A percentile compares a stretch with the other conserved stretches of the same genome.
Conservation (phyloP, 1,284 basidiomycete genomes). For the Ceratobasidium sp. region DNA sequence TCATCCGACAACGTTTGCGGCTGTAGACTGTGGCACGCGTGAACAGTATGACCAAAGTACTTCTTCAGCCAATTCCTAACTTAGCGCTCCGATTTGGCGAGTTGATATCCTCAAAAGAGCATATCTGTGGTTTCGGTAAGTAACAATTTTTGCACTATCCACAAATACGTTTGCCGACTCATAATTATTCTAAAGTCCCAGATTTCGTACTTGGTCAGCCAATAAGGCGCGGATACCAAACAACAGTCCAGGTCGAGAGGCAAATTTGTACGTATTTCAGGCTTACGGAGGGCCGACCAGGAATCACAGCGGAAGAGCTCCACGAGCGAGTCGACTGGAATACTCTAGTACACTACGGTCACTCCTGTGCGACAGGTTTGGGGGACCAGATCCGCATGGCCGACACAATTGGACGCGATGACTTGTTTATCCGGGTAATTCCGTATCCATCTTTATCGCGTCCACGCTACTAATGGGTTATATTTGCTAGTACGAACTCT, state of each 20-base stretch:
- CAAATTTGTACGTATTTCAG: slow-evolving; percentile 21
- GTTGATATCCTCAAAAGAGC: not conserved
- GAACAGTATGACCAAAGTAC: not conserved
- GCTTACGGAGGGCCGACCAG: not conserved
- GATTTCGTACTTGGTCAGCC: slow-evolving; percentile 7
- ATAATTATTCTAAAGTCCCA: not conserved
- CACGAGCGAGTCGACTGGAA: slow-evolving; percentile 5
- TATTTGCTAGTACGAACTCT: slow-evolving; percentile 26
- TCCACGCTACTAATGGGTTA: not conserved
- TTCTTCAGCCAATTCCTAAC: slow-evolving; percentile 19
- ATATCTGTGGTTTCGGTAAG: not conserved
- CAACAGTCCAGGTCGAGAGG: not conserved
- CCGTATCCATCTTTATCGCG: not conserved
- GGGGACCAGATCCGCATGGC: slow-evolving; percentile 20
- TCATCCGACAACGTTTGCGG: too few relatives aligned
- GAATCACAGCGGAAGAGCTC: not conserved
- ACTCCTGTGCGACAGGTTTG: not conserved
- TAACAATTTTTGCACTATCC: not conserved
- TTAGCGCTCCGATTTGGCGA: not conserved
- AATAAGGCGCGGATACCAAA: not conserved
- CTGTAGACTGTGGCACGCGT: too few relatives aligned
- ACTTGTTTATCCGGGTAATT: slow-evolving; percentile 19
- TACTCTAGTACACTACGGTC: slow-evolving; percentile 15
- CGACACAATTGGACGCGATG: slow-evolving; percentile 6
- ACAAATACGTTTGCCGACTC: not conserved